Percentiles rank a stretch among this genome's conserved stretches.
Evolutionary conservation across 805 yeast genomes (phyloP).

Genomic region (Maudiozyma saulgeensis): DNA sequence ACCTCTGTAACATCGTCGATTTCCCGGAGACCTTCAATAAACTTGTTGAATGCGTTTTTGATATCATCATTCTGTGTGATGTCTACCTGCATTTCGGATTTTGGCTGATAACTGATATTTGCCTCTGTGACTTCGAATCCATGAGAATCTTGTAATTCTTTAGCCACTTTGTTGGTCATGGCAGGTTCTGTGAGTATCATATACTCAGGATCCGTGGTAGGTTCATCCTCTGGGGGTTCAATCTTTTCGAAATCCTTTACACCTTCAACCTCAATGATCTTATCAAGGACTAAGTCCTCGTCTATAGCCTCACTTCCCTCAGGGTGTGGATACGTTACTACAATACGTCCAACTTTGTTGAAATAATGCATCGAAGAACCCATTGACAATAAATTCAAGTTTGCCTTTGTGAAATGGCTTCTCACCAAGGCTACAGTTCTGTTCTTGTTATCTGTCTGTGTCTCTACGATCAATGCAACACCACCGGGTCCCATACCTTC

Average conservation of each 20-base stretch:
- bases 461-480: conserved; percentile 74
- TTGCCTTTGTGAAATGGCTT: conserved; percentile 61
- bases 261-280: conserved; percentile 58
- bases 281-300: conserved; percentile 62
- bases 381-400: conserved; percentile 39
- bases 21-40: conserved; percentile 55
- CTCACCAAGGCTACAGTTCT: conserved; percentile 71
- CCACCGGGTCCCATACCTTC: conserved; percentile 95
- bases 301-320: conserved; percentile 34
- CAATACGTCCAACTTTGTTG: conserved; percentile 65
- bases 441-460: conserved; percentile 80
- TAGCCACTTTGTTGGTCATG: conserved; percentile 53
- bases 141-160: conserved; percentile 28
- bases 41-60: conserved; percentile 43
- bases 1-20: conserved; percentile 79
- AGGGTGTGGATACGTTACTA: conserved; percentile 35
- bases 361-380: conserved; percentile 75
- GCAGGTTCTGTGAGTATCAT: conserved; percentile 51
- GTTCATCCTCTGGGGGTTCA: conserved; percentile 21
- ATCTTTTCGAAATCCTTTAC: conserved; percentile 67
- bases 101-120: conserved; percentile 45
- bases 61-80: conserved; percentile 40
- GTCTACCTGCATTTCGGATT: conserved; percentile 47
- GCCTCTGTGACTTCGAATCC: conserved; percentile 4
- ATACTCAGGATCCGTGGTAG: conserved; percentile 22